Evolutionary conservation across 2,329 filamentous ascomycete species (phyloP), one percentile per base, ranked within the genome.

Genomic region (Neophaeococcomyces mojaviensis): DNA sequence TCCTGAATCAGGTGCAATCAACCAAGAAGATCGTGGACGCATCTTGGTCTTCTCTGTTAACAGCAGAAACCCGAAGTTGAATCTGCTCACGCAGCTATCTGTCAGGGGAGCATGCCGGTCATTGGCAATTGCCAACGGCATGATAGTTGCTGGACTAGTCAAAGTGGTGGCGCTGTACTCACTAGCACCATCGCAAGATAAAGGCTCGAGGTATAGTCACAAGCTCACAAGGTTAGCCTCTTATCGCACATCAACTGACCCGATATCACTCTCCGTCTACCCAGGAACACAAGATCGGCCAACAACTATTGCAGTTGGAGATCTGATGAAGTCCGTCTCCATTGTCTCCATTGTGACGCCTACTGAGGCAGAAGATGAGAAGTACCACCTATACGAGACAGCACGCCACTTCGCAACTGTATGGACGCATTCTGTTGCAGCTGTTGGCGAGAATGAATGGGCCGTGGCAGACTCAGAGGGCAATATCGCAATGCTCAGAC

Each of bases 281-380:
- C 84, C 77, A 1, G 41, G 50, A 10, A 50, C 51, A 12, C 24
- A 46, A 1, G 33, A 44, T 3, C 24, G 39, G 19, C 55, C 52
- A n/a, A 81, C 83, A 55, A 73, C 78, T 19, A 89, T 98, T 51
- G 87, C 86, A 0, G 81, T 97, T 8, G 86, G 84, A 0, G 92
- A 98, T 60, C 69, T 98, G 37, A 96, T 95, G 86, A 96, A 97
- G 67, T 94, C 87, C 1, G 72, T 94, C 19, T 82, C 84, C 1
- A 69, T 97, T 4, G 71, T 96, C 7, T 74, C 92, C 59, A 92
- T 84, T 59, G 70, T 73, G 12, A 42, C 46, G 3, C 47, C 54
- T 15, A n/a, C 44, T 9, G 36, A 40, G 3, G 36, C 47, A 12
- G 35, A 19, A 7, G 22, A 44, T 18, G 41, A 39, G n/a, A 45